Conservation (phyloP, 306 rosid species). For the Malus fusca region DNA sequence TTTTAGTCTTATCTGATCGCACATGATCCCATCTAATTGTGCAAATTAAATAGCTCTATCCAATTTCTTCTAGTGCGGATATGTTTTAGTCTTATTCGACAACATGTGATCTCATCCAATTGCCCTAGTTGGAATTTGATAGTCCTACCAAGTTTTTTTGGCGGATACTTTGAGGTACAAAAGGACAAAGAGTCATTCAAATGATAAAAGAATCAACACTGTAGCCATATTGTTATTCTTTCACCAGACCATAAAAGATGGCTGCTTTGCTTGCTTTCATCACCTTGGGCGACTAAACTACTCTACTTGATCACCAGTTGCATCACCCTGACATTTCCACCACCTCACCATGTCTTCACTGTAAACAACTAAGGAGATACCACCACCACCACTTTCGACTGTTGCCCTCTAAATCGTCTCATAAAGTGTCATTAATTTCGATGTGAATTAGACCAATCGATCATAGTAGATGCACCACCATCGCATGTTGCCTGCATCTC, state of each 20-base stretch:
- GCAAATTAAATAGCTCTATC: accelerated
- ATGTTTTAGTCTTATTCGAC: too few relatives aligned
- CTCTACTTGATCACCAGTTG: neutral
- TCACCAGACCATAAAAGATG: neutral
- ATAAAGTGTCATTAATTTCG: neutral
- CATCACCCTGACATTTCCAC: neutral
- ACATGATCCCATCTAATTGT: too few relatives aligned
- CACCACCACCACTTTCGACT: neutral
- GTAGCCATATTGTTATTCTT: neutral
- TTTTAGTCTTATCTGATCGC: accelerated
- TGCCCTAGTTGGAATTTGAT: too few relatives aligned
- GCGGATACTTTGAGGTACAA: neutral
- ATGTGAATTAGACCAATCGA: too few relatives aligned
- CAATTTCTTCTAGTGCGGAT: accelerated
- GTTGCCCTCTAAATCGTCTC: neutral
- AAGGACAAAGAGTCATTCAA: neutral
- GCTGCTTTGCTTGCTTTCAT: neutral
- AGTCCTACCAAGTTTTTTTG: too few relatives aligned
- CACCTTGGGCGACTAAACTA: neutral
- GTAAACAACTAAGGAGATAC: neutral
- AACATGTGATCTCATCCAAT: neutral
- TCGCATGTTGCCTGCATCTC: too few relatives aligned
- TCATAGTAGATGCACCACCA: neutral
- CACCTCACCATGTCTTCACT: neutral
- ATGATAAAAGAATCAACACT: neutral